Conservation (phyloP, 805 yeast genomes). For the Wickerhamomyces queroliae region DNA sequence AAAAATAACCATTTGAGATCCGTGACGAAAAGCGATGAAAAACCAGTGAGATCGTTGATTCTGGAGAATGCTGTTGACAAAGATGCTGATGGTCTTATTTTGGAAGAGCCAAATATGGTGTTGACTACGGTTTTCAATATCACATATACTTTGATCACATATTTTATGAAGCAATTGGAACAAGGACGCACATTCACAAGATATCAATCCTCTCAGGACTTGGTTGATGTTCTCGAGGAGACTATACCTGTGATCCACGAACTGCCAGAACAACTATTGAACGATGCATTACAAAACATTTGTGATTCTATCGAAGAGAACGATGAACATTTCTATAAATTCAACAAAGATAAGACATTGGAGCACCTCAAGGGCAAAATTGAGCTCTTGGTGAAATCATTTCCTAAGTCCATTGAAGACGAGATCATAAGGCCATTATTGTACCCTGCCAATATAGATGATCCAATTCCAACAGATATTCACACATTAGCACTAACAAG, state of each 20-base stretch:
- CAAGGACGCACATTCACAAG: constrained; percentile 24
- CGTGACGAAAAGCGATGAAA: constrained; percentile 20
- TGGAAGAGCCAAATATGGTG: constrained; percentile 35
- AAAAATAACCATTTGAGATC: constrained; percentile 22
- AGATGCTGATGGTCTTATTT: constrained; percentile 28
- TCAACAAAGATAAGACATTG: constrained; percentile 32
- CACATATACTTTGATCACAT: constrained; percentile 32
- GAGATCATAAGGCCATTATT: constrained; percentile 19
- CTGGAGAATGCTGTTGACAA: constrained; percentile 11
- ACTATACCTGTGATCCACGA: constrained; percentile 6
- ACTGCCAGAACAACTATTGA: constrained; percentile 10
- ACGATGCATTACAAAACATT: constrained; percentile 23
- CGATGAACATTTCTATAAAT: constrained; percentile 40
- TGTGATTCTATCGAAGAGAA: constrained; percentile 37
- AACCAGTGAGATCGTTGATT: constrained; percentile 36
- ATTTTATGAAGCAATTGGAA: constrained; percentile 24
- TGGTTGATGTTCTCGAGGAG: constrained; percentile 30
- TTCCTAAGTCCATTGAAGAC: constrained; percentile 32
- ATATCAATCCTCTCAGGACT: constrained; percentile 35
- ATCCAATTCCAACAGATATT: constrained; percentile 29
- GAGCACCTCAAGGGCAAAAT: constrained; percentile 34
- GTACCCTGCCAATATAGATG: constrained; percentile 23
- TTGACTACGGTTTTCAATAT: constrained; percentile 36
- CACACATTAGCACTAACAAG: constrained; percentile 30
- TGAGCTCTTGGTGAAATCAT: constrained; percentile 23